Base-by-base conservation (phyloP, 257 asterid genomes). In the Scutellaria galericulata region DNA sequence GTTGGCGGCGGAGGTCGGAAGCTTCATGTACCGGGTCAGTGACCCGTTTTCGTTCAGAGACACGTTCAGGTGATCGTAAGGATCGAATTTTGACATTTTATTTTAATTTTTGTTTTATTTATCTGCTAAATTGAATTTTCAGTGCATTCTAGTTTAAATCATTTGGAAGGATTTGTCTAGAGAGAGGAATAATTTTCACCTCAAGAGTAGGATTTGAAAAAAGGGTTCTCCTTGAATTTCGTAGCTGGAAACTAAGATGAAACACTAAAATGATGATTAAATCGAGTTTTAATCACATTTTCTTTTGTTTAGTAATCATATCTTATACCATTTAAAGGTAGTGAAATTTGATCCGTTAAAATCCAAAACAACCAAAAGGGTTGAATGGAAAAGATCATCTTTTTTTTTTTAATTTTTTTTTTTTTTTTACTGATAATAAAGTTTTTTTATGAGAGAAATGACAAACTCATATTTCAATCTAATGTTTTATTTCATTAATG, bases 51-150 rank as follows among this genome's bases (percentile, higher is more conserved):
- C 57, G 44, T 91, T 89, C 62, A 82, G 76, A 35, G 84, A 41
- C 2, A 91, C 63, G 40, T 79, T 82, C 7, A 84, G 77, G 68
- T 91, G 97, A 24, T 87, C 92, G 56, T 84, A 94, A 2, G 99
- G 93, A 73, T 94, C 96, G 78, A 88, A 89, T 78, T 82, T 87
- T 6, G 96, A 87, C 90, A 89, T 79, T 7, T 7, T 5, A 13
- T 51, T 0, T 3, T 14, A 4, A 2, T n/a, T 24, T 22, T 9
- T 5, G 9, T 14, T 2, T 31, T 45, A 6, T n/a, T 5, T 66
- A 12, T 66, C n/a, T 52, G 1, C 6, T 13, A 31, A 4, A 46
- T 59, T 59, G 0, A 31, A 15, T 63, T 50, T 61, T 60, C 9
- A 39, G 14, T 11, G 14, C 42, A 44, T 48, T 48, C 2, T 66